Conservation (phyloP, 208 protist genomes). For the Acanthamoeba polyphaga region DNA sequence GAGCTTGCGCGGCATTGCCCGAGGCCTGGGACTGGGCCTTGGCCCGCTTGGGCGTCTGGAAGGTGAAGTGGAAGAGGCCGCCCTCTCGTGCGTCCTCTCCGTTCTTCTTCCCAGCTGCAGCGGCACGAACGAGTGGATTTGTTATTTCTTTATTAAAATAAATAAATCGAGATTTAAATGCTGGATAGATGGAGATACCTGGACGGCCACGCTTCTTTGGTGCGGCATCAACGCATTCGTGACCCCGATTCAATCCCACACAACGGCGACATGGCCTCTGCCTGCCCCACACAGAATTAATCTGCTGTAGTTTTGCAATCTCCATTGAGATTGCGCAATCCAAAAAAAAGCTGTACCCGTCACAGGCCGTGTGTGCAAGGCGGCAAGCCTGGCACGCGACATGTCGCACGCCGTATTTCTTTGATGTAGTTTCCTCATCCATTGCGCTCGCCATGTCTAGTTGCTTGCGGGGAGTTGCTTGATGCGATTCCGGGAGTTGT, state of each 20-base stretch:
- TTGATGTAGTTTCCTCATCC: background rate
- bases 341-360: background rate
- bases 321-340: background rate
- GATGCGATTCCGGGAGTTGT: no score
- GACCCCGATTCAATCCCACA: background rate
- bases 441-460: background rate
- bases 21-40: background rate
- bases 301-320: no score
- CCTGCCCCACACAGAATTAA: background rate
- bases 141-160: background rate
- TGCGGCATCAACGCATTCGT: conserved; percentile 35
- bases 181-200: background rate
- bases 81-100: conserved; percentile 12
- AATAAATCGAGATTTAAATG: background rate
- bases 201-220: conserved; percentile 55
- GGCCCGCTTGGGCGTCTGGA: conserved; percentile 32
- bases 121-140: background rate
- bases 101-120: conserved; percentile 51
- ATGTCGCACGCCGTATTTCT: conserved; percentile 2
- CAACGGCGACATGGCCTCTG: conserved; percentile 50
- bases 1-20: background rate
- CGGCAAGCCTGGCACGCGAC: conserved; percentile 8
- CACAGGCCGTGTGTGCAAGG: conserved; percentile 12
- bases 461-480: background rate
- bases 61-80: conserved; percentile 56